phyloP scores from a whole-genome alignment of 805 yeast genomes.

The Debaryomyces castellii region DNA sequence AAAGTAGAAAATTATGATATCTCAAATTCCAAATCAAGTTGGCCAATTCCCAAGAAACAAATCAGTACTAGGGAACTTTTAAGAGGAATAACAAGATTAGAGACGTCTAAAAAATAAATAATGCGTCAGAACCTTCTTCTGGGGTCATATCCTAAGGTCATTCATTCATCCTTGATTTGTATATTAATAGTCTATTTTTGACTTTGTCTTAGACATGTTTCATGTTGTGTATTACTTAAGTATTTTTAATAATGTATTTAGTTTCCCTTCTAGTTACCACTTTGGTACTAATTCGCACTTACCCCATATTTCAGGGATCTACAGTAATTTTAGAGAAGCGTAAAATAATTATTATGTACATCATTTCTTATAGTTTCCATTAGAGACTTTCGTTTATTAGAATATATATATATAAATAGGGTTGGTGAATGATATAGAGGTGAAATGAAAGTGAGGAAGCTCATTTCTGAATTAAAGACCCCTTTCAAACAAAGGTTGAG shows the following conservation, averaged over 20 bases:
- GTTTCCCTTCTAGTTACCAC: too few species aligned
- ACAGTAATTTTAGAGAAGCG: too few species aligned
- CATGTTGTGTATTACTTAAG: background rate
- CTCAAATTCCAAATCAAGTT: slow-evolving; percentile 4
- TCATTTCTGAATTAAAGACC: background rate
- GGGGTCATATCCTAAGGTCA: too few species aligned
- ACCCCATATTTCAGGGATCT: background rate
- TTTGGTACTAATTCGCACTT: background rate
- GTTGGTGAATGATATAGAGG: background rate
- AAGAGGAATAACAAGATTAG: slow-evolving; percentile 20
- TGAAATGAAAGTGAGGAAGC: background rate
- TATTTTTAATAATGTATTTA: background rate
- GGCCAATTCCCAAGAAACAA: slow-evolving; percentile 18
- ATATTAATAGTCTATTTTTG: background rate
- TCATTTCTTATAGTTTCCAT: background rate
- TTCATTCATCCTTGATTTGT: background rate
- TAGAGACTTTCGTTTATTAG: background rate
- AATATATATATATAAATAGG: background rate
- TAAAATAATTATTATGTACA: too few species aligned
- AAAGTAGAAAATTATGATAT: slow-evolving; percentile 9
- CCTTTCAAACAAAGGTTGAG: background rate
- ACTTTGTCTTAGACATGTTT: background rate
- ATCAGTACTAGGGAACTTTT: slow-evolving; percentile 19
- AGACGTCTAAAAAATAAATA: slow-evolving; percentile 5
- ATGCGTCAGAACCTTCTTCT: too few species aligned